Evolutionary conservation across 306 rosid species (phyloP), one percentile per base, ranked within the genome.

Genomic region (Cicer judaicum): DNA sequence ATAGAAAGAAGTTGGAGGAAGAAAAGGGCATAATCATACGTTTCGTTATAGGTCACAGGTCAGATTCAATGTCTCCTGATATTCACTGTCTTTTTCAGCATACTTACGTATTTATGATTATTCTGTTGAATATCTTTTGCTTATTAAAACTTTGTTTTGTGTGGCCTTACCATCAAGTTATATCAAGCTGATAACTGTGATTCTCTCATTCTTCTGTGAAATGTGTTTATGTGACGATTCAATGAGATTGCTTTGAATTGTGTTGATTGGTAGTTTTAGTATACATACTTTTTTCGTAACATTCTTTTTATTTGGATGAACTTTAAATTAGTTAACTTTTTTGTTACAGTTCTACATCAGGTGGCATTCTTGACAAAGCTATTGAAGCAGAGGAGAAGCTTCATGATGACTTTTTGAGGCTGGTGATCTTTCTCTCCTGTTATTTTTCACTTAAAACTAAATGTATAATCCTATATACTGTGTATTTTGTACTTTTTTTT

Each of bases 41-140:
- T 50, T 93, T 93, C 69, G 92, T 91, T 70, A 91, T 93, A 39
- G 98, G 97, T 47, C 97, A 81, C 88, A 89, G 96, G 98, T 93
- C 64, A 85, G 85, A 24, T 71, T 84, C 72, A 76, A 61, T 48
- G 11, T 71, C 10, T 48, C 60, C 3, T 44, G 73, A 76, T 79
- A 57, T 24, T 62, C 71, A n/a, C 53, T 43, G 57, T 49, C 42
- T 47, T 46, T 68, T 52, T 42, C 63, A 46, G 53, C 21, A 6
- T 57, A 56, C 8, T 82, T 73, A 8, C 50, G 59, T 74, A 64
- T 61, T 74, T 34, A 61, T 34, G 47, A 52, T 80, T n/a, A 34
- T 54, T 62, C 9, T 47, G 59, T 59, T 48, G 68, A 40, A 12
- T 55, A 38, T 53, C 43, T 12, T 64, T 13, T 55, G 43, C 60